Conservation (phyloP, 2,329 filamentous ascomycete species). For the Fusarium anguioides region DNA sequence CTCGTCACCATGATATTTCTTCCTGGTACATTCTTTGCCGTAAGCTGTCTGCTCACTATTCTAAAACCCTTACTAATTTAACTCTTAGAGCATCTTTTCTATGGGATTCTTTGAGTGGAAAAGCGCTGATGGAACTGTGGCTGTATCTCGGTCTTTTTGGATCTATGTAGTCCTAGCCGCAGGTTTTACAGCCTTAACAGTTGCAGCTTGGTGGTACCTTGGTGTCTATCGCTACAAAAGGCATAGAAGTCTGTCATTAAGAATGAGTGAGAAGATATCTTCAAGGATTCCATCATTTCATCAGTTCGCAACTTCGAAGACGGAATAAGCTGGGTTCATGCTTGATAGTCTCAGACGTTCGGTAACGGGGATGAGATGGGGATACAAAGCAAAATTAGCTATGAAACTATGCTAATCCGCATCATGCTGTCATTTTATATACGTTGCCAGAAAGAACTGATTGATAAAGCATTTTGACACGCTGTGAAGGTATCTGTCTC, state of each 20-base stretch:
- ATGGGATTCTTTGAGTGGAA: constrained; percentile 17
- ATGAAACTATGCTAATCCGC: too few species aligned
- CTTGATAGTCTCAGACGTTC: too few species aligned
- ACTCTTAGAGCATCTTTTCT: constrained; percentile 9
- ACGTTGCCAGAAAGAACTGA: too few species aligned
- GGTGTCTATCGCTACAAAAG: constrained; percentile 12
- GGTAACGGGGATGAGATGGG: too few species aligned
- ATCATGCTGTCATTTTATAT: too few species aligned
- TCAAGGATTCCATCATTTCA: background rate
- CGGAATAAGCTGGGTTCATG: too few species aligned
- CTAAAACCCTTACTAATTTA: too few species aligned
- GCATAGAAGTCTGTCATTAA: background rate
- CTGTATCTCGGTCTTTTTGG: constrained; percentile 11
- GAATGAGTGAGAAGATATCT: background rate
- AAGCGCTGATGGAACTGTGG: background rate
- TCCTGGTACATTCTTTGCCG: constrained; percentile 22
- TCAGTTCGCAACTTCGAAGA: background rate
- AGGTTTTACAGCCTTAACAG: background rate
- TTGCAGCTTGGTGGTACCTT: constrained; percentile 12
- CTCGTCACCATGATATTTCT: constrained; percentile 26
- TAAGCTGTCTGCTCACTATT: background rate
- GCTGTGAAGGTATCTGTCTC: too few species aligned
- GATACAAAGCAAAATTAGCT: too few species aligned
- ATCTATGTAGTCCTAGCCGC: constrained; percentile 9
- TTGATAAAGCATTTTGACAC: too few species aligned